These are phyloP conservation scores for Pleurotus sapidus DNA, from an alignment of 768 basidiomycete species.

Conservation along the genomic window DNA sequence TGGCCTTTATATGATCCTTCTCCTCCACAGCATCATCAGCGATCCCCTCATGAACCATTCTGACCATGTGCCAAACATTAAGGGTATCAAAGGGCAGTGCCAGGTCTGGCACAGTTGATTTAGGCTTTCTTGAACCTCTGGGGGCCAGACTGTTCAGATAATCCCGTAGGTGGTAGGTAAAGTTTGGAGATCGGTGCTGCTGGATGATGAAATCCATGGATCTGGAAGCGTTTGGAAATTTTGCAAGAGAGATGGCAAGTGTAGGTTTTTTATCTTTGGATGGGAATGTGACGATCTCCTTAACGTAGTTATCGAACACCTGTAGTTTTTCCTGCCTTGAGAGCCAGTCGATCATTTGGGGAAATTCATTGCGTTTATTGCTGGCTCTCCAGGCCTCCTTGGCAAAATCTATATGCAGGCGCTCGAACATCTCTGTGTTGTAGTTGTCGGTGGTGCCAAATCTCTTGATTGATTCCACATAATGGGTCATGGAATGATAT, in stretches of 20 bases:
- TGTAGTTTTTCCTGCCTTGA: slow-evolving; percentile 29
- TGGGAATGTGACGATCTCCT: too few species aligned
- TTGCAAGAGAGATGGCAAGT: slow-evolving; percentile 6
- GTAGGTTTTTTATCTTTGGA: slow-evolving; percentile 25
- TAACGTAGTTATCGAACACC: too few species aligned
- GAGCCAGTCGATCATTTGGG: slow-evolving; percentile 40
- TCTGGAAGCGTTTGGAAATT: slow-evolving; percentile 12
- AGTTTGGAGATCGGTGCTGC: too few species aligned
- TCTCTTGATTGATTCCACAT: not conserved
- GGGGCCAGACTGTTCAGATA: not conserved
- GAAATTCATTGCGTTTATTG: slow-evolving; percentile 22
- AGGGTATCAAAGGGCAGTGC: slow-evolving; percentile 17
- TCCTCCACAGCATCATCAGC: slow-evolving; percentile 14
- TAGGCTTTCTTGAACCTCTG: not conserved
- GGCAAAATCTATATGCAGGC: slow-evolving; percentile 8
- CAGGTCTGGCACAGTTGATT: not conserved
- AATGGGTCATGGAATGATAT: slow-evolving; percentile 9
- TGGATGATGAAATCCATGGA: not conserved
- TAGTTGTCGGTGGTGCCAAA: slow-evolving; percentile 16
- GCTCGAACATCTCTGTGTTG: slow-evolving; percentile 13
- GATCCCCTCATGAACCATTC: slow-evolving; percentile 10
- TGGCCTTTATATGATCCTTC: slow-evolving; percentile 17
- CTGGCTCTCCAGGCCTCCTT: slow-evolving; percentile 25
- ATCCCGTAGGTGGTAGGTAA: not conserved
- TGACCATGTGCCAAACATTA: slow-evolving; percentile 20